These are phyloP conservation scores for Terfezia claveryi DNA, from an alignment of 495 filamentous ascomycete genomes.

Conservation along the genomic window DNA sequence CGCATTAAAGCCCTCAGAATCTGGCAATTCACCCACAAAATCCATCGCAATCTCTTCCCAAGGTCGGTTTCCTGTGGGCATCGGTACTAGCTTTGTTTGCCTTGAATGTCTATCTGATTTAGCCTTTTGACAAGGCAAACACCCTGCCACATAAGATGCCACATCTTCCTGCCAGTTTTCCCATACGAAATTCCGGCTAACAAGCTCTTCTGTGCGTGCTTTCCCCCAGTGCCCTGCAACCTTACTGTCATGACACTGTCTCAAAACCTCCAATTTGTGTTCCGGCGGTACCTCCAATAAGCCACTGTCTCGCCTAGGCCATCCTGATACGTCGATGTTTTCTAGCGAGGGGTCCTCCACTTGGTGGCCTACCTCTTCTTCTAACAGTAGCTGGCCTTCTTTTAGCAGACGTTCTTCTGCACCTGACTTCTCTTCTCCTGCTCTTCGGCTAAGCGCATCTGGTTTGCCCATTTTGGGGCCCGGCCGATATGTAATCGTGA, in stretches of 20 bases:
- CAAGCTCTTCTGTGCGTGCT: not conserved
- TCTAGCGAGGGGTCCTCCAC: not conserved
- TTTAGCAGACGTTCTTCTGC: not conserved
- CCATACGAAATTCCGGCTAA: not conserved
- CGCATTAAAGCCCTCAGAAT: not conserved
- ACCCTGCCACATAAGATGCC: not conserved
- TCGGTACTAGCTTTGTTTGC: not conserved
- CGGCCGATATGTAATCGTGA: not conserved
- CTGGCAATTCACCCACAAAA: not conserved
- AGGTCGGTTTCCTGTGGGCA: not conserved
- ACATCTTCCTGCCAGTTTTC: not conserved
- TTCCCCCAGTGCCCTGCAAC: not conserved
- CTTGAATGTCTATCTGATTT: not conserved
- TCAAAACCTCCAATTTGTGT: not conserved
- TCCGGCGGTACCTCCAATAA: not conserved
- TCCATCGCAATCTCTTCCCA: not conserved
- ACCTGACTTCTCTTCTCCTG: not conserved
- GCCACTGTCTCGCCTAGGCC: not conserved
- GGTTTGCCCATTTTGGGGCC: not conserved
- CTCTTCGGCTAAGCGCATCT: not conserved
- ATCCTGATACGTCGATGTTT: not conserved
- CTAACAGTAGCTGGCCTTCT: not conserved
- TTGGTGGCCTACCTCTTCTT: not conserved
- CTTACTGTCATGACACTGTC: not conserved
- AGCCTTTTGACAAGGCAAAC: not conserved